Percentiles rank a stretch among this genome's conserved stretches.
These are phyloP conservation scores for Nicotiana undulata DNA, from an alignment of 257 asterid genomes.

Conservation along the genomic window DNA sequence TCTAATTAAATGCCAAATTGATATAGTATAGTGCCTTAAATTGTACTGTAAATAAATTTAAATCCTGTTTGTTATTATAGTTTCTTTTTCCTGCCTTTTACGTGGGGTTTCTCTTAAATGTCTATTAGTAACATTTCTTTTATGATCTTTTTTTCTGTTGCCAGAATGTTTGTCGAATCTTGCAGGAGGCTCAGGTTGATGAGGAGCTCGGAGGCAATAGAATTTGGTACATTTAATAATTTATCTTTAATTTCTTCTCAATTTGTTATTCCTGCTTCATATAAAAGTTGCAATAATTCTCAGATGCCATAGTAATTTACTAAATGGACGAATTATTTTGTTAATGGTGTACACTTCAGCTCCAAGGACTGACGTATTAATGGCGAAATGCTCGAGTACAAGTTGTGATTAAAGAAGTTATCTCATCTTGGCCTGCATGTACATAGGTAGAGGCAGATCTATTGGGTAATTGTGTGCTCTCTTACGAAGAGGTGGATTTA, in stretches of 20 bases:
- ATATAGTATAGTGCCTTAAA: too few relatives aligned
- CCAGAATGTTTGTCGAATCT: constrained; percentile 78
- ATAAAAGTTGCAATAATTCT: background rate
- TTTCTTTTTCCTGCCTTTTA: background rate
- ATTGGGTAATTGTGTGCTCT: too few relatives aligned
- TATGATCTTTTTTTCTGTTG: background rate
- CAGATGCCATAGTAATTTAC: background rate
- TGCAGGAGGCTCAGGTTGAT: constrained; percentile 71
- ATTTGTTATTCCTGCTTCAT: background rate
- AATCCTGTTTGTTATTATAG: background rate
- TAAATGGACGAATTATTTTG: background rate
- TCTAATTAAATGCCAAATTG: too few relatives aligned
- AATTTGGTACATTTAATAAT: constrained; percentile 9
- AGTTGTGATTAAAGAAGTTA: background rate
- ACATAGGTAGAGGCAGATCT: background rate
- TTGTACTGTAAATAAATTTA: background rate
- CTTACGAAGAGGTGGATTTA: too few relatives aligned
- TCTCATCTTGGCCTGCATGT: background rate
- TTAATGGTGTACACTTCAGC: background rate
- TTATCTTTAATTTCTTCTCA: background rate
- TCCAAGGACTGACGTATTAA: background rate
- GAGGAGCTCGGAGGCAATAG: constrained; percentile 45
- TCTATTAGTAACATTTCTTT: background rate
- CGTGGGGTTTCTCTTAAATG: background rate
- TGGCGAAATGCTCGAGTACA: background rate